These are phyloP conservation scores for Thelonectria rubi DNA, from an alignment of 2,329 filamentous ascomycete species.

Conservation along the genomic window DNA sequence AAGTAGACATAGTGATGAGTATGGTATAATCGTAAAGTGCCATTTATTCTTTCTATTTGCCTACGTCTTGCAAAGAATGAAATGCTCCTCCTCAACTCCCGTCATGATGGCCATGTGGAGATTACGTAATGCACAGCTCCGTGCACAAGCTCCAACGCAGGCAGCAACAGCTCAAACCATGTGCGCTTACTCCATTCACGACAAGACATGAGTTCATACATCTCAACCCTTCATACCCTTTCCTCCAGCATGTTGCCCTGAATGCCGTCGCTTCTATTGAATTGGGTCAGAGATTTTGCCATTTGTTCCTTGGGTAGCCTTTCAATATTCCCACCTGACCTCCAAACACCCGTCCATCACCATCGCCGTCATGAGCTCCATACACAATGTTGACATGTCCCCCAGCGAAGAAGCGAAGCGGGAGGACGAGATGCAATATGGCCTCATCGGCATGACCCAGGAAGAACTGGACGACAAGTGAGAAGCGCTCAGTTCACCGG, in stretches of 20 bases:
- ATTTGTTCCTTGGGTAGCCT: background rate
- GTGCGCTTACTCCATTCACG: background rate
- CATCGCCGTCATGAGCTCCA: constrained; percentile 22
- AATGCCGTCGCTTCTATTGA: background rate
- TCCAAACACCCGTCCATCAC: background rate
- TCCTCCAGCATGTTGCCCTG: background rate
- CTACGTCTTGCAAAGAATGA: background rate
- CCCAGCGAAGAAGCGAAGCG: constrained; percentile 51
- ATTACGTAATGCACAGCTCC: background rate
- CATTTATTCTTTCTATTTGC: background rate
- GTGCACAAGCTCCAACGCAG: background rate
- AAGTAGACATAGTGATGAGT: too few species aligned
- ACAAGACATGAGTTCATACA: background rate
- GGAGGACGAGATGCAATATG: constrained; percentile 64
- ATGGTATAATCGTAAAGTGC: background rate
- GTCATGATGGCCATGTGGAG: background rate
- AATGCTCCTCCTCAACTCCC: background rate
- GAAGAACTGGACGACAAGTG: constrained; percentile 58
- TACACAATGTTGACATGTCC: constrained; percentile 14
- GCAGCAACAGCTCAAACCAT: background rate
- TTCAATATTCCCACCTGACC: background rate
- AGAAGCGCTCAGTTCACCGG: background rate
- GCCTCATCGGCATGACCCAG: constrained; percentile 48
- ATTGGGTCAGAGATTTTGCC: background rate
- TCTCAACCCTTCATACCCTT: background rate